phyloP scores from a whole-genome alignment of 2,329 filamentous ascomycete species.

The Mariannaea sp. region DNA sequence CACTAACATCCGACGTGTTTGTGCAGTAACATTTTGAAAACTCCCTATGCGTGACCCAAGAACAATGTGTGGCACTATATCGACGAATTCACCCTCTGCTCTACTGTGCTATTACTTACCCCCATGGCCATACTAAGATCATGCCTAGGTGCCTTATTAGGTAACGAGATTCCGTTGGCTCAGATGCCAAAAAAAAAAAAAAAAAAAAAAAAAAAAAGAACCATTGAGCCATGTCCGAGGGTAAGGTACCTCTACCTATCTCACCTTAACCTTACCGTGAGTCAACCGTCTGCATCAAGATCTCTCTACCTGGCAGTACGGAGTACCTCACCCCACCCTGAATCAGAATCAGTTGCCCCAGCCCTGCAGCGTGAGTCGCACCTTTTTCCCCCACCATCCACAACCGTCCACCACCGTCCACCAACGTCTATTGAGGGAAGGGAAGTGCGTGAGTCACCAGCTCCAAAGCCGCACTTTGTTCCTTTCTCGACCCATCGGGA shows the following conservation, averaged over 20 bases:
- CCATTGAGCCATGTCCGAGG: no score
- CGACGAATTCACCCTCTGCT: conserved; percentile 3
- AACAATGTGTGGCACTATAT: conserved; percentile 11
- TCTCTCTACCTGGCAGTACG: conserved; percentile 2
- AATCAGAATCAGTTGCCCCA: conserved; percentile 36
- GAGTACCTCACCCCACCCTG: conserved; percentile 19
- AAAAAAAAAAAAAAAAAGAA: no score
- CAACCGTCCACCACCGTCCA: conserved; percentile 33
- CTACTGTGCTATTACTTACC: no score
- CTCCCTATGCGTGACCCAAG: no score
- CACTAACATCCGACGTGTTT: no score
- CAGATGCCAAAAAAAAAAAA: no score
- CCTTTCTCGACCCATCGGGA: conserved; percentile 26
- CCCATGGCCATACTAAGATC: no score
- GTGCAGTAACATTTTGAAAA: no score
- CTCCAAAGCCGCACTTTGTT: conserved; percentile 23
- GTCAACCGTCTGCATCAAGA: no score
- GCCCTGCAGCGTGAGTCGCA: conserved; percentile 26
- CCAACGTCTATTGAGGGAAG: conserved; percentile 21
- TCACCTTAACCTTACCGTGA: no score
- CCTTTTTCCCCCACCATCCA: conserved; percentile 35
- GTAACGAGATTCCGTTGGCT: no score
- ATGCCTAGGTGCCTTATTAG: no score
- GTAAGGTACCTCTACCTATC: conserved; percentile 30
- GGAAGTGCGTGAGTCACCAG: conserved; percentile 34